Percentiles rank a stretch among this genome's conserved stretches.
phyloP scores from a whole-genome alignment of 2,329 filamentous ascomycete species.

The Botrytis aclada region DNA sequence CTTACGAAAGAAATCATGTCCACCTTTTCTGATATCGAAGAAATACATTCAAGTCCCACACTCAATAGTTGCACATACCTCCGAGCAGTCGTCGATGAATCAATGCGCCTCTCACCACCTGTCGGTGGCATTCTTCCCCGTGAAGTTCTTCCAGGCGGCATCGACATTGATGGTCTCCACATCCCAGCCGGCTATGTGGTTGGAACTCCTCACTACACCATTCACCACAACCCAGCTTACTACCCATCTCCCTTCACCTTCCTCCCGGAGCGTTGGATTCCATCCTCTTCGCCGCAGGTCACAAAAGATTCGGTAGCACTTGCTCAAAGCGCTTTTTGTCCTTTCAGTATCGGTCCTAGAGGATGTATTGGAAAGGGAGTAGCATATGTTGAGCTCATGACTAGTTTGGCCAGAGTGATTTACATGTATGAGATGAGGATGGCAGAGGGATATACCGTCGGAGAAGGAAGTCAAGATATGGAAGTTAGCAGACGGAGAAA shows the following conservation, averaged over 20 bases:
- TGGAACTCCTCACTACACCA: conserved; percentile 45
- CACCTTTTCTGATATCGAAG: conserved; percentile 34
- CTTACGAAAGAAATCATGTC: conserved; percentile 32
- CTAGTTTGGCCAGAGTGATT: conserved; percentile 26
- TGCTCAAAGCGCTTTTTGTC: conserved; percentile 28
- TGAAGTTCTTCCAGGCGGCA: conserved; percentile 28
- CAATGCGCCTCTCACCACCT: conserved; percentile 34
- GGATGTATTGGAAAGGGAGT: conserved; percentile 34
- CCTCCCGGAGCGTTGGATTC: conserved; percentile 47
- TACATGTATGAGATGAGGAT: conserved; percentile 31
- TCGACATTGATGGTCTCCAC: conserved; percentile 32
- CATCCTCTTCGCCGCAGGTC: conserved; percentile 19
- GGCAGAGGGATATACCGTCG: conserved; percentile 43
- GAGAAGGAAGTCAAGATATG: conserved; percentile 48
- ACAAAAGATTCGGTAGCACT: conserved; percentile 27
- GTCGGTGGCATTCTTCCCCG: conserved; percentile 30
- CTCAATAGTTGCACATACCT: conserved; percentile 42
- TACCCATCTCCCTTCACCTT: conserved; percentile 43
- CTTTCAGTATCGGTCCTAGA: conserved; percentile 32
- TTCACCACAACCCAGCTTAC: conserved; percentile 46
- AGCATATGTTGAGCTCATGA: conserved; percentile 31
- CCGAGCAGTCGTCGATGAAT: conserved; percentile 42
- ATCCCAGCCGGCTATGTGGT: conserved; percentile 44
- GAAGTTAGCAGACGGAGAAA: conserved; percentile 54
- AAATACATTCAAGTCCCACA: conserved; percentile 34